A percentile compares a stretch with the other conserved stretches of the same genome.
Conservation (phyloP, 2,329 filamentous ascomycete species). For the Diaporthe eres region DNA sequence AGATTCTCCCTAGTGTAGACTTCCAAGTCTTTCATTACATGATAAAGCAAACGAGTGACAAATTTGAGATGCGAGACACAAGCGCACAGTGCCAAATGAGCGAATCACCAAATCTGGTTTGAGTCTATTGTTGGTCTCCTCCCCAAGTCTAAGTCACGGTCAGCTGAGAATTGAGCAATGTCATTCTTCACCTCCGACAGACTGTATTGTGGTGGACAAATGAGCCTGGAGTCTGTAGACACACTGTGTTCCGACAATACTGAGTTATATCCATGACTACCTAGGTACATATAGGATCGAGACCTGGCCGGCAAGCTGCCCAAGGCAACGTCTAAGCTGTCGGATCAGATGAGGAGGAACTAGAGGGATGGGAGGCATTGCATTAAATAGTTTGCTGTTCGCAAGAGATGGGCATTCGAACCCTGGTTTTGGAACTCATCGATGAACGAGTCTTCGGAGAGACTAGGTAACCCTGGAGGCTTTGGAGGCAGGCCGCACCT, state of each 20-base stretch:
- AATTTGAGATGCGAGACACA: no score
- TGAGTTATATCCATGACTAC: no score
- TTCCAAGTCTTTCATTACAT: neutral
- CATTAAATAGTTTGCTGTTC: neutral
- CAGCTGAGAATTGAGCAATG: no score
- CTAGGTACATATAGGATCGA: neutral
- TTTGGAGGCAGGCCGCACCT: neutral
- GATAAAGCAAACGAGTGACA: no score
- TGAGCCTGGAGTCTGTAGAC: no score
- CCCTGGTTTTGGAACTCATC: neutral
- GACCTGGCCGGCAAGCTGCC: neutral
- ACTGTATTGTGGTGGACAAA: no score
- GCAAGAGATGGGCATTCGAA: neutral
- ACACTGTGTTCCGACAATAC: no score
- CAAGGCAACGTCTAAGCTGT: neutral
- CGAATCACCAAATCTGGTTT: no score
- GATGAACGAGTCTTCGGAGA: neutral
- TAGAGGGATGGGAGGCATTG: neutral
- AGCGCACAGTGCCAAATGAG: no score
- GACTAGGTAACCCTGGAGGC: neutral
- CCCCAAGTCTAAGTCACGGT: no score
- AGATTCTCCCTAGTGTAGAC: neutral
- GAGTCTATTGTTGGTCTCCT: no score
- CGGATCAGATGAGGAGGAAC: neutral
- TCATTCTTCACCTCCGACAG: no score